A percentile compares a stretch with the other conserved stretches of the same genome.
Evolutionary conservation across 441 rosid genomes (phyloP).

Genomic region (Adansonia gregorii): DNA sequence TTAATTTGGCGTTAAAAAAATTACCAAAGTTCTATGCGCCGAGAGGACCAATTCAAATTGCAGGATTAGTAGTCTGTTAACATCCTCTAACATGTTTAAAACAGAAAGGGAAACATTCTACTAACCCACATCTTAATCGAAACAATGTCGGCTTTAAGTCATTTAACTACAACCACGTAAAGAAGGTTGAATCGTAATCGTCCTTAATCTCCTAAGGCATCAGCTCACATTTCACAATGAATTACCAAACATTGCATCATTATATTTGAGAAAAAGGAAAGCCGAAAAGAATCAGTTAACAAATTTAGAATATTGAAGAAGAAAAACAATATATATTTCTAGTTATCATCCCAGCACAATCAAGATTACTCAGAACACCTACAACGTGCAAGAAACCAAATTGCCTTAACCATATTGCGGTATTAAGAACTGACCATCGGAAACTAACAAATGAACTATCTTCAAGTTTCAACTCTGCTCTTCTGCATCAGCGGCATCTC

Average conservation of each 20-base stretch:
- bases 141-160: no score
- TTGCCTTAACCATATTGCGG: slow-evolving; percentile 16
- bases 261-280: neutral
- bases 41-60: no score
- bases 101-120: no score
- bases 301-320: slow-evolving; percentile 27
- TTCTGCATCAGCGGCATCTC: slow-evolving; percentile 63
- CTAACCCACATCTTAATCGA: no score
- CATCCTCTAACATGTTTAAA: no score
- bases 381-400: slow-evolving; percentile 24
- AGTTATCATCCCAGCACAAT: neutral
- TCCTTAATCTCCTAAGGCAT: neutral
- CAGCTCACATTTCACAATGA: neutral
- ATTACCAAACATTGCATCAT: neutral
- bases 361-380: slow-evolving; percentile 12
- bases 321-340: slow-evolving; percentile 4
- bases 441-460: neutral
- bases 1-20: no score
- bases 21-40: no score
- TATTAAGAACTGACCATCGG: slow-evolving; percentile 29
- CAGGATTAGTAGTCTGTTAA: no score
- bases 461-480: slow-evolving; percentile 56
- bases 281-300: slow-evolving; percentile 12
- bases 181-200: neutral
- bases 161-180: no score